Evolutionary conservation across 352 stramenopile genomes (phyloP).

Genomic region (Pythium apleroticum): DNA sequence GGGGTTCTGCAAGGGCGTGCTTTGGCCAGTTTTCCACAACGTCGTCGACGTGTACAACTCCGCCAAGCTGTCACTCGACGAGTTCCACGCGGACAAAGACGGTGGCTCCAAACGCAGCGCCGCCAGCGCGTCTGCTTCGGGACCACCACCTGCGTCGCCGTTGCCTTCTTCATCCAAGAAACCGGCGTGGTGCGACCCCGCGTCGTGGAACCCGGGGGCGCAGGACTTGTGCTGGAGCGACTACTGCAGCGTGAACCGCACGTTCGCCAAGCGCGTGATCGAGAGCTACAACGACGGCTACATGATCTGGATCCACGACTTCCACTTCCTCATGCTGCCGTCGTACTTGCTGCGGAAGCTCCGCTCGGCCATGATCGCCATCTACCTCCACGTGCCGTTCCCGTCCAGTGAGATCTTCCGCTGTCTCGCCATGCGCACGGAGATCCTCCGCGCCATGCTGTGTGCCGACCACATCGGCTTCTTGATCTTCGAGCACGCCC

Average conservation of each 20-base stretch:
- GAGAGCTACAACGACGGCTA: conserved; percentile 81
- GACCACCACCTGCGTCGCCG: background rate
- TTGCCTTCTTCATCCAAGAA: background rate
- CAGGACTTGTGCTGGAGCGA: conserved; percentile 78
- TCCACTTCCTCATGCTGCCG: conserved; percentile 97
- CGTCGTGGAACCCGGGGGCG: conserved; percentile 78
- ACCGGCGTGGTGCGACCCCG: conserved; percentile 48
- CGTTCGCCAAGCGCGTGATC: conserved; percentile 41
- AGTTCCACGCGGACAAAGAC: conserved; percentile 15
- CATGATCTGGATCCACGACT: conserved; percentile 98
- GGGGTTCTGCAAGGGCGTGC: conserved; percentile 96
- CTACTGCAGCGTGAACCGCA: conserved; percentile 76
- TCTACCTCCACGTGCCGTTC: conserved; percentile 98
- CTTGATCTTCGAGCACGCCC: conserved; percentile 92
- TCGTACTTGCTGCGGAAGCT: conserved; percentile 94
- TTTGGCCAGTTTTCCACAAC: conserved; percentile 98
- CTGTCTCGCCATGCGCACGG: conserved; percentile 89
- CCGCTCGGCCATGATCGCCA: conserved; percentile 91
- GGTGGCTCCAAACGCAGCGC: background rate
- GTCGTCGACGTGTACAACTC: conserved; percentile 95
- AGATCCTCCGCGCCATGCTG: conserved; percentile 90
- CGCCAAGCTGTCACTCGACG: conserved; percentile 62
- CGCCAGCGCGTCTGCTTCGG: background rate
- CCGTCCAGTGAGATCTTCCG: conserved; percentile 98
- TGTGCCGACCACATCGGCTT: conserved; percentile 93